These are phyloP conservation scores for Gossypium schwendimanii DNA, from an alignment of 441 rosid genomes.

Conservation along the genomic window DNA sequence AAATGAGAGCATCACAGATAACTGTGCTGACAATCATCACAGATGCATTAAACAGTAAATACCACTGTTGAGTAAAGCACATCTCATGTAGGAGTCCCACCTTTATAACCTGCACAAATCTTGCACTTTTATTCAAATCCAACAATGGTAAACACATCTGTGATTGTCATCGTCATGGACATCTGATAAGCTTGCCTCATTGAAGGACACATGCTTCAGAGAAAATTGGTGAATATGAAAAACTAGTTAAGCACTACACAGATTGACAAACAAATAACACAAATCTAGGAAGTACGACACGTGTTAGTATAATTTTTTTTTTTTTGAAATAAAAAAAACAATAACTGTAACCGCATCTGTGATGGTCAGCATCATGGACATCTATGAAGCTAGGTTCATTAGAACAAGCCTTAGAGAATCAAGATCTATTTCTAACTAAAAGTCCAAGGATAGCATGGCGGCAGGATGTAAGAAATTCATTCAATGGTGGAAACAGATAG, in stretches of 20 bases:
- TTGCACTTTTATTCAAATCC: conserved; percentile 25
- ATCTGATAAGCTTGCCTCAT: conserved; percentile 21
- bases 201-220: conserved; percentile 24
- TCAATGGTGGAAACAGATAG: background rate
- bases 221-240: conserved; percentile 26
- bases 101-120: conserved; percentile 19
- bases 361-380: background rate
- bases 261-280: conserved; percentile 11
- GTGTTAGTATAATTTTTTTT: background rate
- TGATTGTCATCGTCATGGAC: conserved; percentile 21
- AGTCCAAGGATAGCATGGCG: background rate
- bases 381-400: background rate
- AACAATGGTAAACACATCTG: conserved; percentile 22
- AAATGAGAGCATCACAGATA: conserved; percentile 11
- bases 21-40: conserved; percentile 25
- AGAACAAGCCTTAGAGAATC: background rate
- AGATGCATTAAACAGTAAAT: conserved; percentile 25
- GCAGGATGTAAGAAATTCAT: background rate
- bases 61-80: conserved; percentile 18
- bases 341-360: background rate
- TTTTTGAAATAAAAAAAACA: background rate
- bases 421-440: background rate
- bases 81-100: conserved; percentile 20
- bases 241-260: conserved; percentile 20
- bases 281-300: background rate